Evolutionary conservation across 2,329 filamentous ascomycete genomes (phyloP), one percentile per base, ranked within the genome.

Genomic region (Cryoendolithus antarcticus): DNA sequence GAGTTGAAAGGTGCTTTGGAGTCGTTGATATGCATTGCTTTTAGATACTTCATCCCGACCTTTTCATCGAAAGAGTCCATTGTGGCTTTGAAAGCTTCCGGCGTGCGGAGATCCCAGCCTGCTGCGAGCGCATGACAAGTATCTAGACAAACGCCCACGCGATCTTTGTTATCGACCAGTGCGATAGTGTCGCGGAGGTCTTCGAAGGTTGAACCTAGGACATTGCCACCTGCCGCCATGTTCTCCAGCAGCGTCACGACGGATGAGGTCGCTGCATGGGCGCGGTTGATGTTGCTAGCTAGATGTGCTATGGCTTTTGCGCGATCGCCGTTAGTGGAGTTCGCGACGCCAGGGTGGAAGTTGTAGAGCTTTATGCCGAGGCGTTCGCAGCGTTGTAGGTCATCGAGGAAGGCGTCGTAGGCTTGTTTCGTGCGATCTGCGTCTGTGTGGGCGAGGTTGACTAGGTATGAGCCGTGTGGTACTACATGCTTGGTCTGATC

Each of bases 81-180:
- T 0, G 86, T 91, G 36, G 70, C 63, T 28, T 73, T 66, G 59
- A 93, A 94, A 0, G 80, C 71, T 37, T 76, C 71, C 0, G 84
- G 80, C 0, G 80, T 77, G 38, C 86, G 76, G 28, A 98, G 63
- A 59, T 98, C 91, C 58, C 96, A 91, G 4, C 91, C 91, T 0
- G 85, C 88, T 0, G 89, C 89, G 60, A 96, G 96, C 42, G 86
- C 79, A 62, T 98, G 91, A 62, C 91, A 98, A 0, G 91, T 98
- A 59, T 98, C 91, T 41, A 98, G 77, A 61, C 91, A 98, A 11
- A 98, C 86, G 34, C 89, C 91, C 2, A 98, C 80, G 24, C 91
- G 77, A 32, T 67, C 60, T 64, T 94, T 93, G 59, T 93, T 77
- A 15, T 86, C 73, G 15, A 96, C 75, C 6, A 77, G 69, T 9